Percentiles rank a stretch among this genome's conserved stretches.
phyloP scores from a whole-genome alignment of 306 rosid genomes.

The Castanea mollissima region DNA sequence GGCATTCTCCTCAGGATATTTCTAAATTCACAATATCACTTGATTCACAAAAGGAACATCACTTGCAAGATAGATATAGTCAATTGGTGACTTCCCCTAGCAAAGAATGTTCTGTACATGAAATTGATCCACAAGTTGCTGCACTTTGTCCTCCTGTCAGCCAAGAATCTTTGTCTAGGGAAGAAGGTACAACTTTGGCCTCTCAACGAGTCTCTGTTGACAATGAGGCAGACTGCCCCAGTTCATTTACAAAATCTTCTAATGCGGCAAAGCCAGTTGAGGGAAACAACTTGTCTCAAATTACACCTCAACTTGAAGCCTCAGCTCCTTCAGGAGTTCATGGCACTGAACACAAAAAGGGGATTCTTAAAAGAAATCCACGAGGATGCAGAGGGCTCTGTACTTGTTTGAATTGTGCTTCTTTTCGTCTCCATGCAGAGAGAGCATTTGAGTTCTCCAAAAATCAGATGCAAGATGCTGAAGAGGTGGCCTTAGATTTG shows the following conservation, averaged over 20 bases:
- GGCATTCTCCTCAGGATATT: slow-evolving; percentile 12
- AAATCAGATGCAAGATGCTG: slow-evolving; percentile 70
- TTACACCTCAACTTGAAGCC: slow-evolving; percentile 20
- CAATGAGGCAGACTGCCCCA: slow-evolving; percentile 22
- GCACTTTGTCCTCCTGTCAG: slow-evolving; percentile 12
- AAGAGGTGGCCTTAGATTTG: slow-evolving; percentile 67
- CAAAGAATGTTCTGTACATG: slow-evolving; percentile 17
- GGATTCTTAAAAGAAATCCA: slow-evolving; percentile 73
- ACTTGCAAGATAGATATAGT: slow-evolving; percentile 19
- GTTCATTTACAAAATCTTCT: slow-evolving; percentile 16
- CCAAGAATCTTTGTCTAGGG: slow-evolving; percentile 20
- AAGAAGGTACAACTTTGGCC: slow-evolving; percentile 23
- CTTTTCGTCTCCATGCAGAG: slow-evolving; percentile 79
- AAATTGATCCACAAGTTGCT: slow-evolving; percentile 21
- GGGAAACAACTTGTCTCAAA: slow-evolving; percentile 21
- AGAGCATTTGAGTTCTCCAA: slow-evolving; percentile 88
- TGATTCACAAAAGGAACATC: slow-evolving; percentile 25
- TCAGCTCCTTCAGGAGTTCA: slow-evolving; percentile 16
- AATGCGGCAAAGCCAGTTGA: slow-evolving; percentile 28
- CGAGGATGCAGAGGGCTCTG: slow-evolving; percentile 93
- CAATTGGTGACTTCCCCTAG: slow-evolving; percentile 28
- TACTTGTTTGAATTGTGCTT: slow-evolving; percentile 77
- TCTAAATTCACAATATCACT: slow-evolving; percentile 16
- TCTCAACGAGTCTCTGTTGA: slow-evolving; percentile 3
- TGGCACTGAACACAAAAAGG: slow-evolving; percentile 24